Evolutionary conservation across 345 rosid species (phyloP).

Genomic region (Salix udensis): DNA sequence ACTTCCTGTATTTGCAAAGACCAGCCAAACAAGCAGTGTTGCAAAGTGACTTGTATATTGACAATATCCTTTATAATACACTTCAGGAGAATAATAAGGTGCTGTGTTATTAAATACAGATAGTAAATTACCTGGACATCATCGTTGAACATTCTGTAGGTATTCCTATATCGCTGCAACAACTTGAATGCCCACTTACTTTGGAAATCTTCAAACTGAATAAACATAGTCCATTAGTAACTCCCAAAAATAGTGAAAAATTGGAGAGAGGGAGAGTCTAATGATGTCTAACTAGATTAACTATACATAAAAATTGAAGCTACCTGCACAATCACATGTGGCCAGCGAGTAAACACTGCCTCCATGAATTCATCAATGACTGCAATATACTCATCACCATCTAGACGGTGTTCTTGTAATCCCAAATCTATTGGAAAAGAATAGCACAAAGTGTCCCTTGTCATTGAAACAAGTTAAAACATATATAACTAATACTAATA

Average conservation of each 20-base stretch:
- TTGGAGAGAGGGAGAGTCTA: no score
- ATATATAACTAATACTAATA: background rate
- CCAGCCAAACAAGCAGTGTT: background rate
- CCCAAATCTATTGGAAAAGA: slow-evolving; percentile 71
- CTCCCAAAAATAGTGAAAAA: background rate
- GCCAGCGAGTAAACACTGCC: slow-evolving; percentile 98
- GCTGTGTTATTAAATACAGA: slow-evolving; percentile 8
- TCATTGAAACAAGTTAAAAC: background rate
- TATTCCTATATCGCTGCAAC: slow-evolving; percentile 79
- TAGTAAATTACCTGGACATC: slow-evolving; percentile 83
- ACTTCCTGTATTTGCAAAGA: background rate
- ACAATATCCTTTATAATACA: background rate
- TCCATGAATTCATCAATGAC: slow-evolving; percentile 96
- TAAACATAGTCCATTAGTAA: slow-evolving; percentile 11
- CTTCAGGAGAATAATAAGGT: background rate
- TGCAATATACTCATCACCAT: slow-evolving; percentile 66
- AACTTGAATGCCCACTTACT: slow-evolving; percentile 99
- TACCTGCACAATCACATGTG: slow-evolving; percentile 95
- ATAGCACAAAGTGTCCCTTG: slow-evolving; percentile 5
- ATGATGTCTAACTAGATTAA: background rate
- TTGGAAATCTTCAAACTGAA: slow-evolving; percentile 98
- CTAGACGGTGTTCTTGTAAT: slow-evolving; percentile 83
- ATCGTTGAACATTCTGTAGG: slow-evolving; percentile 92
- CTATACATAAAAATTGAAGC: slow-evolving; percentile 1
- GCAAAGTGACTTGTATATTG: background rate